A percentile compares a stretch with the other conserved stretches of the same genome.
phyloP scores from a whole-genome alignment of 2,329 filamentous ascomycete species.

The Aspergillus floridensis region DNA sequence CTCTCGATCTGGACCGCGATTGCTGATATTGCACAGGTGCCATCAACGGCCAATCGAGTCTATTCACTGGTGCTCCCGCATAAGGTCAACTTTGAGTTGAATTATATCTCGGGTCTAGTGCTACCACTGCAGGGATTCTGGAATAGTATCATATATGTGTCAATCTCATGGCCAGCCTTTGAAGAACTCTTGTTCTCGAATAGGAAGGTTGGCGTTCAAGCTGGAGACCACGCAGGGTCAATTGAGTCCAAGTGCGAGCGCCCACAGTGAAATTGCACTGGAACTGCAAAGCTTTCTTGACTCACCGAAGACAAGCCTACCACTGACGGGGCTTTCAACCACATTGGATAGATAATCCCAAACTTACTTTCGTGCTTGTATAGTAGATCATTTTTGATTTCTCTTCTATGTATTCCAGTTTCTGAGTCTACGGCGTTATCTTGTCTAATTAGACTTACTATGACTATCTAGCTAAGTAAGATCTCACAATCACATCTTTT shows the following conservation, averaged over 20 bases:
- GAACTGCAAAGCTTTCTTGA: background rate
- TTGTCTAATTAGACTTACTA: too few species aligned
- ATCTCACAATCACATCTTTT: too few species aligned
- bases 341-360: background rate
- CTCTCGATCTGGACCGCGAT: background rate
- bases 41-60: slow-evolving; percentile 72
- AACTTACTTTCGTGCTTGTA: background rate
- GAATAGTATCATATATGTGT: slow-evolving; percentile 75
- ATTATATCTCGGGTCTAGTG: slow-evolving; percentile 70
- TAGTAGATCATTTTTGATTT: background rate
- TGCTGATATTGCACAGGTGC: slow-evolving; percentile 46
- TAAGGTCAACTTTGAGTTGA: slow-evolving; percentile 56
- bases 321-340: too few species aligned
- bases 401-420: background rate
- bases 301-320: too few species aligned
- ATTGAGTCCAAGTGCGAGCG: background rate
- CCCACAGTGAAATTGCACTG: background rate
- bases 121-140: slow-evolving; percentile 80
- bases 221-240: background rate
- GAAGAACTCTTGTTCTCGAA: slow-evolving; percentile 27
- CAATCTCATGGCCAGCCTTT: slow-evolving; percentile 66
- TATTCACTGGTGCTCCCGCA: slow-evolving; percentile 63
- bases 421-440: too few species aligned
- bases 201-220: background rate
- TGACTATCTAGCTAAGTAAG: too few species aligned